Evolutionary conservation across 139 green algal genomes (phyloP).

Genomic region (Chlorella sp.): DNA sequence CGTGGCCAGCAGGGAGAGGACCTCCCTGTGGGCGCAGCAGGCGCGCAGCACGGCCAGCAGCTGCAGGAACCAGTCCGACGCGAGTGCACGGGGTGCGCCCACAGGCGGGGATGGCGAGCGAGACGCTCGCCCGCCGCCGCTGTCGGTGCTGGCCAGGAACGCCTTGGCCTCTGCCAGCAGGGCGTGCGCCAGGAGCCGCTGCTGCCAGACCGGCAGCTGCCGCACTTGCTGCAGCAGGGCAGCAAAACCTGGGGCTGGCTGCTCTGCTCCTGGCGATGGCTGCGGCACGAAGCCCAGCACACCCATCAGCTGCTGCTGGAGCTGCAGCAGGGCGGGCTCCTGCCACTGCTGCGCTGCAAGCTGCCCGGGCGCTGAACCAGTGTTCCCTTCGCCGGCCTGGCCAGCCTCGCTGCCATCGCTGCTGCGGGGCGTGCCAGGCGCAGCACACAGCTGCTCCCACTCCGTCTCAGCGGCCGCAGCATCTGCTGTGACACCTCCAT

Average conservation of each 20-base stretch:
- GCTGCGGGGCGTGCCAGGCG: not conserved
- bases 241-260: not conserved
- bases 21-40: conserved; percentile 1
- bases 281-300: not conserved
- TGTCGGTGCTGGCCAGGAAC: conserved; percentile 20
- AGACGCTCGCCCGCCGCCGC: not conserved
- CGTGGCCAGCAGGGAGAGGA: conserved; percentile 1
- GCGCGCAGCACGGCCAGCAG: conserved; percentile 7
- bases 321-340: not conserved
- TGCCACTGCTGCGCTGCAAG: not conserved
- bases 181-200: not conserved
- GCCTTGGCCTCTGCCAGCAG: conserved; percentile 20
- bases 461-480: no score
- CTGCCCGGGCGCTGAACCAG: no score
- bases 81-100: not conserved
- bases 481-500: no score
- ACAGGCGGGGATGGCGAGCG: not conserved
- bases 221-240: not conserved
- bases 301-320: not conserved
- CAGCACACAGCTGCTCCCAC: not conserved
- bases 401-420: not conserved
- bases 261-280: not conserved
- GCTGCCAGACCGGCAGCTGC: conserved; percentile 9
- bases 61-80: conserved; percentile 8
- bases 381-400: no score